Evolutionary conservation across 2,329 filamentous ascomycete species (phyloP).

Genomic region (Arthrocladium fulminans): DNA sequence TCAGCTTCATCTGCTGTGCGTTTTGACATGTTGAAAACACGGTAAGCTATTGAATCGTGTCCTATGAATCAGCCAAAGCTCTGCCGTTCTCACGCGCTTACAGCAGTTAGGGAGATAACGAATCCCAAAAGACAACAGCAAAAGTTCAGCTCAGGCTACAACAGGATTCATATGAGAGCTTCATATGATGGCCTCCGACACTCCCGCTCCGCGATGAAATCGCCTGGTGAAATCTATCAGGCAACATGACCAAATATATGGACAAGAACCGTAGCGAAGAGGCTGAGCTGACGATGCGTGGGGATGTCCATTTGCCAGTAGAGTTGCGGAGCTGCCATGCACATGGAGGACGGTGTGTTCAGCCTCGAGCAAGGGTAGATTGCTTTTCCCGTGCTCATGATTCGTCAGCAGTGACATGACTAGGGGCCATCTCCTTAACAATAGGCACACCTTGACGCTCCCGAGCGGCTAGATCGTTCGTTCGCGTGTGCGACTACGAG

Average conservation of each 20-base stretch:
- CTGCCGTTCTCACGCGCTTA: no score
- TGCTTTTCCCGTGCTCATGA: slow-evolving; percentile 1
- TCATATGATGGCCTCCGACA: neutral
- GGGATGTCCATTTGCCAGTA: neutral
- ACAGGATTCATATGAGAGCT: neutral
- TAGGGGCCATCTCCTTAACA: neutral
- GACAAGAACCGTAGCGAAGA: neutral
- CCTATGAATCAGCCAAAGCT: neutral
- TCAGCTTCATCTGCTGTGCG: slow-evolving; percentile 6
- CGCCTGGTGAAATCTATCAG: neutral
- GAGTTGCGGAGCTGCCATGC: neutral
- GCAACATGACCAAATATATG: neutral
- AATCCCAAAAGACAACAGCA: no score
- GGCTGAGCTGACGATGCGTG: neutral
- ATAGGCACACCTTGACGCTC: neutral
- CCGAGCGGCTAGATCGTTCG: neutral
- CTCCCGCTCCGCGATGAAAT: neutral
- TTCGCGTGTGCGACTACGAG: neutral
- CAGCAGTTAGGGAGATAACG: no score
- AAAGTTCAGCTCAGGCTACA: neutral
- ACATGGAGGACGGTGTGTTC: neutral
- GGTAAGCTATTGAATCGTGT: neutral
- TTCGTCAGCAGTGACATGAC: neutral
- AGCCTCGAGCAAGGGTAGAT: neutral
- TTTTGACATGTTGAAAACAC: neutral